Evolutionary conservation across 257 asterid genomes (phyloP), one percentile per base, ranked within the genome.

Genomic region (Solanum bulbocastanum): DNA sequence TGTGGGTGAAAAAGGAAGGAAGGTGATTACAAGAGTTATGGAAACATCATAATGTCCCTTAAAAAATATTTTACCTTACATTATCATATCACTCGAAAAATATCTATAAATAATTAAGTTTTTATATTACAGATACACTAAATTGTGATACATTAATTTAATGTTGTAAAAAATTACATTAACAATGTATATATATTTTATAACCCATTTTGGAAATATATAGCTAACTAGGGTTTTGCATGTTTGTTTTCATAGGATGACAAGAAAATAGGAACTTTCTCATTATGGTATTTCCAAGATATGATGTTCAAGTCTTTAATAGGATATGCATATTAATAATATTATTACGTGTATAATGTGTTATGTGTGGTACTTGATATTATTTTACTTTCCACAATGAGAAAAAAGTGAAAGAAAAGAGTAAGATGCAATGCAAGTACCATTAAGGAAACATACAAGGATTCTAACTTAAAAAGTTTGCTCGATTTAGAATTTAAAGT

Each of bases 261-360:
- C 81, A 91, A 88, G 91, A 83, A 87, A 89, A 66, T 85, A 87
- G 1, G 52, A 52, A 76, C 23, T 68, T 39, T 30, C 83, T 49
- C 27, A 60, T 90, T 85, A 79, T 85, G 89, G 88, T 81, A 25
- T 42, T 73, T 69, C 68, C 75, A 82, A 32, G 35, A 89, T 52
- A 23, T 72, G 91, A 83, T 56, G 68, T 74, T 49, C 69, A 81
- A 81, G 69, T 49, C 85, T 18, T 46, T 81, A 49, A 49, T 10
- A 82, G 30, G 68, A 30, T 18, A 40, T 82, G 11, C 30, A 35
- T 18, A 79, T 74, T 39, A n/a, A 30, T 66, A 40, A 15, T 79
- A 81, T 30, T 81, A 46, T 16, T 27, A 30, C 18, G 18, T 79
- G 10, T 82, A 49, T 20, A 30, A 11, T 32, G 85, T 82, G 18